Evolutionary conservation across 257 asterid species (phyloP).

Genomic region (Jaltomata sinuosa): DNA sequence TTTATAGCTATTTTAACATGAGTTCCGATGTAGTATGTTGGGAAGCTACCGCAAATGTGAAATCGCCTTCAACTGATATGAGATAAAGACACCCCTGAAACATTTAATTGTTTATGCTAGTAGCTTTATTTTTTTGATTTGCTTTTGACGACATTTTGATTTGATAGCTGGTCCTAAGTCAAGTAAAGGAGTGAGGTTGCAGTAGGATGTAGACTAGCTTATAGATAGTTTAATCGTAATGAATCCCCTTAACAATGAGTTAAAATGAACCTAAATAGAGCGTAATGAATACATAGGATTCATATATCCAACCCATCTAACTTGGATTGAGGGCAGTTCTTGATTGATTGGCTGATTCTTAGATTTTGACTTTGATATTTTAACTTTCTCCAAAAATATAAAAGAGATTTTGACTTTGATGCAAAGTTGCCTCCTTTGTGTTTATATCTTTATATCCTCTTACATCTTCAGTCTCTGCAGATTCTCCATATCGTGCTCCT

Average conservation of each 20-base stretch:
- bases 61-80: background rate
- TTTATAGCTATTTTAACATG: too few relatives aligned
- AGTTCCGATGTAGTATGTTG: too few relatives aligned
- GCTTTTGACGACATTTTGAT: background rate
- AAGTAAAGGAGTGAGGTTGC: background rate
- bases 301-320: background rate
- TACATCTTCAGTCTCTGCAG: conserved; percentile 24
- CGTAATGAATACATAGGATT: background rate
- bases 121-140: background rate
- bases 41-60: too few relatives aligned
- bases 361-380: background rate
- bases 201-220: background rate
- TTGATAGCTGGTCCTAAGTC: background rate
- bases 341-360: background rate
- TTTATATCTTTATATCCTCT: background rate
- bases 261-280: background rate
- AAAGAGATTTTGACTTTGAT: background rate
- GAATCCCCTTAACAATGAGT: background rate
- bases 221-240: background rate
- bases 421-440: background rate
- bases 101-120: background rate
- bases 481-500: conserved; percentile 13
- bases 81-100: background rate
- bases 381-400: background rate
- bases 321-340: background rate